These are phyloP conservation scores for Didymella arachidicola DNA, from an alignment of 2,329 filamentous ascomycete genomes.

Conservation along the genomic window DNA sequence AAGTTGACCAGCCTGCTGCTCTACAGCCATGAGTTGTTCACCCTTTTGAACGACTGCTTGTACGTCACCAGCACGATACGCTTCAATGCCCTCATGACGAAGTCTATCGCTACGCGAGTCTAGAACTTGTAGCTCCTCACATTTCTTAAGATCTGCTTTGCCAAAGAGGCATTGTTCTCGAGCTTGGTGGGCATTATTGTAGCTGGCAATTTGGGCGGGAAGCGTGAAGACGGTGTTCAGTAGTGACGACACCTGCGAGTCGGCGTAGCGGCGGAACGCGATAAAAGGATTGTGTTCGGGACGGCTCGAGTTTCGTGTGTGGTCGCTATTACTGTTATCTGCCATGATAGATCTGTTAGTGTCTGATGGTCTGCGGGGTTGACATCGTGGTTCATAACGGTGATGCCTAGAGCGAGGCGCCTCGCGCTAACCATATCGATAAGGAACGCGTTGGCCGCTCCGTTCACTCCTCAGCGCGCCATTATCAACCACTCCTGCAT, in stretches of 20 bases:
- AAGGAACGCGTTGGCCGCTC: conserved; percentile 5
- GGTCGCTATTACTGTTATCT: conserved; percentile 32
- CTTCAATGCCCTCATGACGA: conserved; percentile 36
- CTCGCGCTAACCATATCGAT: conserved; percentile 18
- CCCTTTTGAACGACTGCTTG: conserved; percentile 41
- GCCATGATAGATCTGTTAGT: conserved; percentile 31
- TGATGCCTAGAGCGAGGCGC: conserved; percentile 17
- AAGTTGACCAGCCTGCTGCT: conserved; percentile 37
- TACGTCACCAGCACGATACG: conserved; percentile 39
- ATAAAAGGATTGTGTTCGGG: conserved; percentile 63
- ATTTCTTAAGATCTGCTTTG: conserved; percentile 38
- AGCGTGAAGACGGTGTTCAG: conserved; percentile 60
- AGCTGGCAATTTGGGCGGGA: conserved; percentile 42
- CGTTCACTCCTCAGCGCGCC: background rate
- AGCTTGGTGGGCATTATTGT: conserved; percentile 41
- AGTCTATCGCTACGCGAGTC: conserved; percentile 33
- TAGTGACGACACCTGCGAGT: conserved; percentile 64
- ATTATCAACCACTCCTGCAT: background rate
- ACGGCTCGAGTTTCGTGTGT: conserved; percentile 25
- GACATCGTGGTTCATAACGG: conserved; percentile 16
- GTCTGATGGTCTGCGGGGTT: conserved; percentile 16
- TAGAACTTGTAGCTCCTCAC: conserved; percentile 36
- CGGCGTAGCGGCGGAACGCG: conserved; percentile 67
- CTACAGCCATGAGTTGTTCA: conserved; percentile 43
- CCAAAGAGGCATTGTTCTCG: conserved; percentile 46